Conservation (phyloP, 2,329 filamentous ascomycete genomes). For the Ophiostoma australiae region DNA sequence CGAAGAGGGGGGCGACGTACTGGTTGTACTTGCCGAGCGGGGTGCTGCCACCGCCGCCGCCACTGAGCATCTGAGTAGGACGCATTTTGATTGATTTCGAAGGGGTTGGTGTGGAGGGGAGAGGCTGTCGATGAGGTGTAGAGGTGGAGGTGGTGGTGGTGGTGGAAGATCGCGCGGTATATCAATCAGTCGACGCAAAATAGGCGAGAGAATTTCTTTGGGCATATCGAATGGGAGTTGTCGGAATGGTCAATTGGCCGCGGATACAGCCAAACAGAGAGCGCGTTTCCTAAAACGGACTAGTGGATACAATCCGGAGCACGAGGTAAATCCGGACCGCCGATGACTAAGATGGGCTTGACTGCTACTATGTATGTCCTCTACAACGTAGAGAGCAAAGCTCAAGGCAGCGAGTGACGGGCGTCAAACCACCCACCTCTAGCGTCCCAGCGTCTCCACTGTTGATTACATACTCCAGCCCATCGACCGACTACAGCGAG, state of each 20-base stretch:
- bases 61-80: slow-evolving; percentile 43
- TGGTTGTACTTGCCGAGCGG: slow-evolving; percentile 43
- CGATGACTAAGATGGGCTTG: background rate
- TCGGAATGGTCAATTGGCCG: slow-evolving; percentile 29
- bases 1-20: slow-evolving; percentile 35
- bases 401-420: slow-evolving; percentile 1
- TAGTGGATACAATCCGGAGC: slow-evolving; percentile 14
- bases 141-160: slow-evolving; percentile 10
- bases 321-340: slow-evolving; percentile 22
- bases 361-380: too few relatives aligned
- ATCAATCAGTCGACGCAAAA: slow-evolving; percentile 21
- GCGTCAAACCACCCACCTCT: background rate
- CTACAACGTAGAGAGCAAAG: too few relatives aligned
- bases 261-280: background rate
- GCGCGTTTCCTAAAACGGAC: background rate
- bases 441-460: background rate
- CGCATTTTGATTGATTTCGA: slow-evolving; percentile 38
- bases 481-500: background rate
- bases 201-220: slow-evolving; percentile 28
- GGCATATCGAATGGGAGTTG: slow-evolving; percentile 29
- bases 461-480: slow-evolving; percentile 10
- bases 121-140: slow-evolving; percentile 18
- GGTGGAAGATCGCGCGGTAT: slow-evolving; percentile 10
- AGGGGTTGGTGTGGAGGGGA: slow-evolving; percentile 10
- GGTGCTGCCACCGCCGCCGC: slow-evolving; percentile 40